Evolutionary conservation across 768 basidiomycete species (phyloP), one percentile per base, ranked within the genome.

Genomic region (Hirschioporus abietinus): DNA sequence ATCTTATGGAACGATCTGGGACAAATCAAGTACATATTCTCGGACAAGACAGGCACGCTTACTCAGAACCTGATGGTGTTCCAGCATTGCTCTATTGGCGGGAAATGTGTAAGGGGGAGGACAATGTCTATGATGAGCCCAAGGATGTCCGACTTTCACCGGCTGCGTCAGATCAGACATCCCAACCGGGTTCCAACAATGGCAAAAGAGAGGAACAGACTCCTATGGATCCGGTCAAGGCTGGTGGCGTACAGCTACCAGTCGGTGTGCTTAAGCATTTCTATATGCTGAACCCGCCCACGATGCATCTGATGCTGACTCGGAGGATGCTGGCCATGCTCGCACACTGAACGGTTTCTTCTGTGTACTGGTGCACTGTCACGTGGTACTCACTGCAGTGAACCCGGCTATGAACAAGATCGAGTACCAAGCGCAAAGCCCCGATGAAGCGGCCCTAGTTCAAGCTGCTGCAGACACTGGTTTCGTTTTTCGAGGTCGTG

Each of bases 1-100:
- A 99, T 95, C 73, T 75, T 99, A 69, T 93, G 96, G 7, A 97
- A 99, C 76, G 97, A 99, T 76, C 83, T 99, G 18, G 96, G 97
- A 18, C 96, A 99, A 78, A 94, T 99, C 71, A 89, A 99, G 78
- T 99, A 99, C 79, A 89, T 99, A 68, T 98, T 99, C 78, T 95
- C 93, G 7, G 96, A 99, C 81, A 99, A 99, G 79, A 99, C 96
- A 0, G 96, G 96, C 15, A 99, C 96, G 0, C 79, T 99, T 67
- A 98, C 96, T 0, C 94, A 95, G 91, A 95, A 95, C 72, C 83
- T 84, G 6, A 94, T 99, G 97, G 83, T 96, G 34, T 99, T 99
- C 81, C 86, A 92, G 35, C 87, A 93, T 74, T 97, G 96, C 73
- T 95, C 94, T 1, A 86, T 99, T 35, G 93, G 88, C 0, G 95